Evolutionary conservation across 2,329 filamentous ascomycete species (phyloP).

Genomic region (Alternaria conjuncta): DNA sequence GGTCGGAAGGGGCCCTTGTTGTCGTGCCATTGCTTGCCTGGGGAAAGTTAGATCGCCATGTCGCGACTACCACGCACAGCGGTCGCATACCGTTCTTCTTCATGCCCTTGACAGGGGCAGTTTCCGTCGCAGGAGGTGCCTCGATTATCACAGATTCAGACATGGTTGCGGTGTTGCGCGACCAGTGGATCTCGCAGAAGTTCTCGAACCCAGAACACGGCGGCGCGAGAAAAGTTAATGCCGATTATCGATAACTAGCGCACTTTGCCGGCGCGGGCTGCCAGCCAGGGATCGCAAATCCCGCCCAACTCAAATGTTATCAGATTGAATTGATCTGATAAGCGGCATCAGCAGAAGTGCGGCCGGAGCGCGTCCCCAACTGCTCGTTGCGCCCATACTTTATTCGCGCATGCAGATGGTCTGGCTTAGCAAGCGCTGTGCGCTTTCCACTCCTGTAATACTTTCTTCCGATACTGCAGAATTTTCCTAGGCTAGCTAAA

Average conservation of each 20-base stretch:
- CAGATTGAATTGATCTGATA: slow-evolving; percentile 38
- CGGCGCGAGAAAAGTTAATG: slow-evolving; percentile 31
- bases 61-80: background rate
- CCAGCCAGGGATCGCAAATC: slow-evolving; percentile 1
- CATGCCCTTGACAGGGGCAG: slow-evolving; percentile 62
- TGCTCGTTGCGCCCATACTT: slow-evolving; percentile 23
- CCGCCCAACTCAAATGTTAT: background rate
- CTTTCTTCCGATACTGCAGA: slow-evolving; percentile 23
- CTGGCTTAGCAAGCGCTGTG: slow-evolving; percentile 17
- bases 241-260: slow-evolving; percentile 29
- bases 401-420: slow-evolving; percentile 14
- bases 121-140: slow-evolving; percentile 51
- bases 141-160: slow-evolving; percentile 43
- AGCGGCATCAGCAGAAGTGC: slow-evolving; percentile 4
- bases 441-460: slow-evolving; percentile 25
- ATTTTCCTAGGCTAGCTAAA: slow-evolving; percentile 38
- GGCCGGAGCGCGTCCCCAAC: slow-evolving; percentile 16
- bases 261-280: background rate
- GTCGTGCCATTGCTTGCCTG: slow-evolving; percentile 95
- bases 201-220: slow-evolving; percentile 18
- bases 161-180: slow-evolving; percentile 32
- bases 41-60: slow-evolving; percentile 20
- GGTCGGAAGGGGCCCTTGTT: slow-evolving; percentile 86
- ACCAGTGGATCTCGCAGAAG: slow-evolving; percentile 13
- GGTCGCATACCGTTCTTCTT: slow-evolving; percentile 75